Evolutionary conservation across 2,329 filamentous ascomycete genomes (phyloP), one percentile per base, ranked within the genome.

Genomic region (Ceratocystis ficicola): DNA sequence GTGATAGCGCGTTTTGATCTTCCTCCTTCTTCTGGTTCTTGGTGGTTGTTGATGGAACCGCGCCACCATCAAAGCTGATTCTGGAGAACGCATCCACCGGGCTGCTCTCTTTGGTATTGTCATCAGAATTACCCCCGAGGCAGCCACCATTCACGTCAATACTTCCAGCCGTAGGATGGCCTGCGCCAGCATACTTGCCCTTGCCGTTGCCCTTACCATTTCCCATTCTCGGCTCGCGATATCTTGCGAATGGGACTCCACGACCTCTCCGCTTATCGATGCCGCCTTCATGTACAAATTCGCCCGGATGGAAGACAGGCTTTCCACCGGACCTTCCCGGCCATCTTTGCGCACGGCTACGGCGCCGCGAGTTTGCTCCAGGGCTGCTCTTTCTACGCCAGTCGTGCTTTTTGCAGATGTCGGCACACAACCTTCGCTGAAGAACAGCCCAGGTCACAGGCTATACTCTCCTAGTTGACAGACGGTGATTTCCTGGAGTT

Each of bases 381-480:
- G 68, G 6, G 28, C 65, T 59, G 10, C 65, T 68, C 60, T 69
- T 70, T 4, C 71, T 72, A 48, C 74, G 73, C 77, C 77, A 78
- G 64, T 72, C 73, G 66, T 77, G 76, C 22, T 74, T 75, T 66
- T 74, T 71, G 15, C 74, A 74, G 71, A 78, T 75, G 65, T 67
- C 77, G 74, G 64, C 75, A 76, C 67, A 76, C 76, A 66, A 75
- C 77, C 62, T 75, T 77, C 63, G 72, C 74, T 62, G 77, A 74
- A 67, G 77, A 77, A 64, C 78, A 73, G 2, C 72, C 72, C 15
- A 76, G 68, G 12, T 71, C 69, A 1, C 52, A 7, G 3, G 77
- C 77, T 50, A 80, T 74, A 1, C 71, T 69, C 17, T 75, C 71
- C 72, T 75, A 80, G 70, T 80, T 71, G 32, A 77, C 73, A 6